Conservation (phyloP, 2,329 filamentous ascomycete species). For the Cladophialophora immunda region DNA sequence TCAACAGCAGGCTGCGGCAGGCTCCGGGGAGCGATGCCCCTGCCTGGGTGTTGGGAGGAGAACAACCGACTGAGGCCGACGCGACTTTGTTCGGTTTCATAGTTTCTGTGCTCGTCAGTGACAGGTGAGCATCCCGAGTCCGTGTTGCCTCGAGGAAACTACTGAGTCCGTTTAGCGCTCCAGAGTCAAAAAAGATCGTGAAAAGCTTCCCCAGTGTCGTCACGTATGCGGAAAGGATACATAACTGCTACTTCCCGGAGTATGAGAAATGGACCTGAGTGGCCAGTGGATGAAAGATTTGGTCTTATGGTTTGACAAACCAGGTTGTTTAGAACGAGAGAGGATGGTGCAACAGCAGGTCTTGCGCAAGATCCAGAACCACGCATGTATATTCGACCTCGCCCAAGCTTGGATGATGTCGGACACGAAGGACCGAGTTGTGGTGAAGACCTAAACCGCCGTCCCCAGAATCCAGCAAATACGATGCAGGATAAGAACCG, state of each 20-base stretch:
- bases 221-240: slow-evolving; percentile 66
- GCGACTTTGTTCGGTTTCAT: slow-evolving; percentile 67
- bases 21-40: slow-evolving; percentile 44
- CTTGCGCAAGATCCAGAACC: not conserved
- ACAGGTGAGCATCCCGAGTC: slow-evolving; percentile 57
- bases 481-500: not conserved
- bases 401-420: too few relatives aligned
- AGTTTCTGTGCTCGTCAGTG: slow-evolving; percentile 59
- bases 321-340: not conserved
- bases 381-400: too few relatives aligned
- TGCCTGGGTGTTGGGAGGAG: slow-evolving; percentile 67
- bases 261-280: slow-evolving; percentile 55
- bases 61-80: slow-evolving; percentile 66
- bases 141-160: not conserved
- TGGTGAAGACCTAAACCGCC: not conserved
- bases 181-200: slow-evolving; percentile 57
- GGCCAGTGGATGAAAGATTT: not conserved
- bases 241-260: slow-evolving; percentile 66
- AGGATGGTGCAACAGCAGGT: not conserved
- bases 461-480: not conserved
- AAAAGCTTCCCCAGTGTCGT: slow-evolving; percentile 58
- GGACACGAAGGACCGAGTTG: too few relatives aligned
- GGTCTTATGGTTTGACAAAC: not conserved
- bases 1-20: slow-evolving; percentile 51
- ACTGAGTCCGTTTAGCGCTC: slow-evolving; percentile 50